Evolutionary conservation across 2,329 filamentous ascomycete genomes (phyloP), one percentile per base, ranked within the genome.

Genomic region (Epichloe baconii): DNA sequence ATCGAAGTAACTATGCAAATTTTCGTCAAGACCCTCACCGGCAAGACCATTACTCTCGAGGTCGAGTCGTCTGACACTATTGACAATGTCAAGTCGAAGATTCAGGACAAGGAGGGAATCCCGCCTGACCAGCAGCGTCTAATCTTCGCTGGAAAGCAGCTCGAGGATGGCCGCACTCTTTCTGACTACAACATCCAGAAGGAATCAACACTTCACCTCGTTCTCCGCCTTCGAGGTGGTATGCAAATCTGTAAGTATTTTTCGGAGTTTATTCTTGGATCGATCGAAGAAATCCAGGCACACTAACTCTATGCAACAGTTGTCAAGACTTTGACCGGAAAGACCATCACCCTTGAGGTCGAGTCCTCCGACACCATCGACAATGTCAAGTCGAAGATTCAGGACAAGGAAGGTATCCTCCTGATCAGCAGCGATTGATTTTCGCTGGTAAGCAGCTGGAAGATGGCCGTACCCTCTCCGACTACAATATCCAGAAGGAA

Each of bases 51-150:
- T 60, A 70, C 68, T 52, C 66, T 69, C 41, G 75, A 94, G 73
- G 88, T 95, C 5, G 88, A 95, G 69, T 89, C 85, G 0, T 87
- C 82, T 2, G 90, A 95, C 64, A 95, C 90, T 47, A 95, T 95
- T 71, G 90, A 95, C 76, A 95, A 96, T 56, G 91, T 96, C 36
- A 96, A 97, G 83, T 83, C 79, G 47, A 97, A 96, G 82, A 97
- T 96, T 48, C 91, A 97, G 71, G 91, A 97, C 66, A 96, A 97
- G 82, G 91, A 97, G 73, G 91, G 91, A 91, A 43, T 91, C 90
- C 45, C 90, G 91, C 90, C 90, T 11, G 90, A 96, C 66, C 90
- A 97, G 72, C 90, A 96, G 75, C 91, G 90, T 61, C 71, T 96
- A 59, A 96, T 96, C 68, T 96, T 96, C 60, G 90, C 90, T 44